phyloP scores from a whole-genome alignment of 129 eudicot genomes.

The Scalesia atractyloides region DNA sequence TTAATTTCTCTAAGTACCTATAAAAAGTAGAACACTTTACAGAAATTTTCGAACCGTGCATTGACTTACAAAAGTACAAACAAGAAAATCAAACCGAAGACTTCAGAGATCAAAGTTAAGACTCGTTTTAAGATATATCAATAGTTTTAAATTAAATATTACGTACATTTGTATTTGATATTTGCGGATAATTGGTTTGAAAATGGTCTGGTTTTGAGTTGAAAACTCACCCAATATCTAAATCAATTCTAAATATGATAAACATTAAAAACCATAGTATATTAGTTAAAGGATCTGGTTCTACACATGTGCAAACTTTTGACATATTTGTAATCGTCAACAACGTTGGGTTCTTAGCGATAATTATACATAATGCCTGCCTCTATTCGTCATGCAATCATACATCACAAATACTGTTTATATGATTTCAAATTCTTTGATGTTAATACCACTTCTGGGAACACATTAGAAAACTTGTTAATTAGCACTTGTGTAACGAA shows the following conservation, averaged over 20 bases:
- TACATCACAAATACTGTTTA: too few species aligned
- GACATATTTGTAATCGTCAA: too few species aligned
- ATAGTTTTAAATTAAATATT: neutral
- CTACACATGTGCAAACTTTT: too few species aligned
- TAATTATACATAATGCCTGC: too few species aligned
- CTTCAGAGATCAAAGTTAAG: neutral
- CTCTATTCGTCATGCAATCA: too few species aligned
- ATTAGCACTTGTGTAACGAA: too few species aligned
- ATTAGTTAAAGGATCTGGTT: too few species aligned
- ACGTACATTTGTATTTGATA: neutral
- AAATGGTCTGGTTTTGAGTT: neutral
- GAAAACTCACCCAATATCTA: neutral
- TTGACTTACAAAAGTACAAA: conserved; percentile 26
- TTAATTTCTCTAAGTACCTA: conserved; percentile 30
- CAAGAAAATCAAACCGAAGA: neutral
- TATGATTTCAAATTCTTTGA: too few species aligned
- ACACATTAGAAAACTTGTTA: too few species aligned
- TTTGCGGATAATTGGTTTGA: neutral
- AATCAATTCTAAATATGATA: neutral
- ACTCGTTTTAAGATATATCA: neutral
- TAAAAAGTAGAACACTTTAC: conserved; percentile 30
- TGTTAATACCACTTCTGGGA: too few species aligned
- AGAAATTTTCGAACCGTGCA: conserved; percentile 12
- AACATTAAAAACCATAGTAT: too few species aligned
- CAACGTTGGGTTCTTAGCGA: too few species aligned